Base-by-base conservation (phyloP, 2,329 filamentous ascomycete genomes). In the Neobulgaria alba region DNA sequence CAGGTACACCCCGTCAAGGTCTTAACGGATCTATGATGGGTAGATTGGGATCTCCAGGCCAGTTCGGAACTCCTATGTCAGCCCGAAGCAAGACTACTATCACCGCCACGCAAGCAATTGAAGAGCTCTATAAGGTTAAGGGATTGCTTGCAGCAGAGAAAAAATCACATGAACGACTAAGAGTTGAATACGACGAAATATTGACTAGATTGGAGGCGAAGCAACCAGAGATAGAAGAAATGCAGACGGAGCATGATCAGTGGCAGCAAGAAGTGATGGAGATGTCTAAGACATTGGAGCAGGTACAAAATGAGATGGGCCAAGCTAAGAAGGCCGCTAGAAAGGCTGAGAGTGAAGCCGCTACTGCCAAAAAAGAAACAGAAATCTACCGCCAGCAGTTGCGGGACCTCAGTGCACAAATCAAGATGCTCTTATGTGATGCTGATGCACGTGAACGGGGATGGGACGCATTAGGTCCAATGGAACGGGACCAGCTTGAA, bases 351-450 rank as follows among this genome's bases (percentile, higher is more conserved):
- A 75, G 76, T n/a, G 75, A 85, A 42, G 72, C 88, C 41, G 72
- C 68, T 17, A 76, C 69, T 1, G 67, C 72, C 0, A 72, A 78
- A 46, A 70, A 75, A 1, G 88, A 96, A 63, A 72, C 75, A 21
- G 80, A 84, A 45, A 85, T 95, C 29, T 68, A 94, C 17, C 82
- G 83, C 38, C 85, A 88, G 50, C 88, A 95, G 59, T 70, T 96
- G 7, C 83, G 90, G 23, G 92, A 96, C 61, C 73, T 94, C 15
- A 88, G 88, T 54, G 81, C 84, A 1, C 89, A 98, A 61, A 77
- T 95, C 49, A 93, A 94, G 61, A 81, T 94, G 57, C 73, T 98
- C 4, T 73, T 95, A 3, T 85, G 93, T 62, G 90, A 95, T 61
- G 73, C 88, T 42, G 82, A 93, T 55, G 79, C 85, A 15, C 77